Evolutionary conservation across 768 basidiomycete genomes (phyloP).

Genomic region (Tricholoma terreum): DNA sequence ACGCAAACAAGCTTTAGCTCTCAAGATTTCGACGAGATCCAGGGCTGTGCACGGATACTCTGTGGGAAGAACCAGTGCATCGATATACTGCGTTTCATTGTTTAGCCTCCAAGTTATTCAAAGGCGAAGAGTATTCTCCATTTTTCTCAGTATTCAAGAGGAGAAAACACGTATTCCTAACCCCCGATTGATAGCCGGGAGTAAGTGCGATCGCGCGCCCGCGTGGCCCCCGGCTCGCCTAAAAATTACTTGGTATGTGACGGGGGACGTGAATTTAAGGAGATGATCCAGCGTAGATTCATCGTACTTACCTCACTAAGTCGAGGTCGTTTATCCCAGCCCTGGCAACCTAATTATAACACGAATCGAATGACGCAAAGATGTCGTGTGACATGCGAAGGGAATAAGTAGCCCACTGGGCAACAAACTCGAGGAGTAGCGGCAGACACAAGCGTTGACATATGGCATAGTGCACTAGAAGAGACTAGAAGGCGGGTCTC

Average conservation of each 20-base stretch:
- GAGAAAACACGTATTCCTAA: background rate
- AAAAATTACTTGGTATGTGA: no score
- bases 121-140: background rate
- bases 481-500: no score
- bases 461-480: no score
- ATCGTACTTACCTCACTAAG: no score
- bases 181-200: background rate
- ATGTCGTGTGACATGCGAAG: no score
- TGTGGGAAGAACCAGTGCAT: background rate
- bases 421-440: no score
- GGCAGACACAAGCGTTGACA: background rate
- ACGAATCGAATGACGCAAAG: background rate
- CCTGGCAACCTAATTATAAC: background rate
- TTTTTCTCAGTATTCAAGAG: background rate
- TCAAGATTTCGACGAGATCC: conserved; percentile 12
- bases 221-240: background rate
- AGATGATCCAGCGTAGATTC: background rate
- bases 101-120: background rate
- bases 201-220: background rate
- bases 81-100: background rate
- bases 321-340: no score
- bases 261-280: background rate
- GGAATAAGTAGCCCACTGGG: no score
- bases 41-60: background rate
- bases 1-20: conserved; percentile 3